Evolutionary conservation across 345 rosid genomes (phyloP), one percentile per base, ranked within the genome.

Genomic region (Salix viminalis): DNA sequence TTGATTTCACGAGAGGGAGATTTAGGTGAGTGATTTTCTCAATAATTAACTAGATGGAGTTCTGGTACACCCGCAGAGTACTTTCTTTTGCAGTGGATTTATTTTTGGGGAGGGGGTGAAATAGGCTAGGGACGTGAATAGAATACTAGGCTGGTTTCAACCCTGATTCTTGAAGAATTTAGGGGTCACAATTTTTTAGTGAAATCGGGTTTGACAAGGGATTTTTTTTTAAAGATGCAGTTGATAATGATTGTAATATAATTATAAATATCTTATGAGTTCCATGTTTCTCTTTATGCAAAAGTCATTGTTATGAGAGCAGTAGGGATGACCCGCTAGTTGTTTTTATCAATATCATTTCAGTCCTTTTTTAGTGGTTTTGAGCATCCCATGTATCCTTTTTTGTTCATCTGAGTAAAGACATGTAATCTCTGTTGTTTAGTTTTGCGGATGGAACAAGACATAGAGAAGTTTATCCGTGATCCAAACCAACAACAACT

Each of bases 401-500:
- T 24, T 26, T 9, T 65, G 9, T 19, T 74, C 24, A 12, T n/a
- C 19, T 1, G 60, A 50, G 23, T 61, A 21, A 61, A 56, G 14
- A 9, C 2, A 19, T 48, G 28, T 60, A 7, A 42, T 80, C 14
- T 65, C 52, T 79, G 56, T 65, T 74, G 14, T 75, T 80, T 83
- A 91, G 97, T 91, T 84, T 79, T 91, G 73, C 85, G 97, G 62
- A 89, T 91, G 90, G 97, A 91, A 83, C 97, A 91, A 85, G 97
- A 90, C 66, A 77, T 91, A 72, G 91, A 90, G 76, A 91, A 88
- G 83, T 91, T 91, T 68, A 86, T 91, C 11, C 80, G 82, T 30
- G 92, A 90, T 69, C 90, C 97, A 1, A 76, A 75, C 13, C 88
- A 83, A 71, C 88, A 89, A 78, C 97, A 90, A 80, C 52, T 90